Conservation (phyloP, 768 basidiomycete species). For the Xerocomellus chrysenteron region DNA sequence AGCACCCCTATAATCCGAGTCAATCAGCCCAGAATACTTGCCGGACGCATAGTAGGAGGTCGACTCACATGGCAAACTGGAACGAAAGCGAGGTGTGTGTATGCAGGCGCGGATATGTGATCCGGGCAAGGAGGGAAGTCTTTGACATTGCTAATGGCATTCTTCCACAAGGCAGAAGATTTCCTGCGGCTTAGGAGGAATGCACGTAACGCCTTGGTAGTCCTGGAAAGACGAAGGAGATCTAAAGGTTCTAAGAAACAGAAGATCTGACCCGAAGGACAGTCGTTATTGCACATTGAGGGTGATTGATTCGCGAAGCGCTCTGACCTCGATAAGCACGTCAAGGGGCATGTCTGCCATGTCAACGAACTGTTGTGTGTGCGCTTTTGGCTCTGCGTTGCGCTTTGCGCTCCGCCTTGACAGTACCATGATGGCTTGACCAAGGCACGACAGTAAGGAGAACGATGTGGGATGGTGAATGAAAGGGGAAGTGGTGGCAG, state of each 20-base stretch:
- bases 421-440: slow-evolving; percentile 1
- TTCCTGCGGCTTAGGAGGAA: slow-evolving; percentile 24
- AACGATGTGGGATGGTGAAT: background rate
- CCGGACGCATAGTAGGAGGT: no score
- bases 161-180: slow-evolving; percentile 27
- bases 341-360: slow-evolving; percentile 13
- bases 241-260: slow-evolving; percentile 31
- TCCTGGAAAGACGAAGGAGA: slow-evolving; percentile 32
- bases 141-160: slow-evolving; percentile 19
- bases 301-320: background rate
- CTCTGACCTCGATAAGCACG: slow-evolving; percentile 13
- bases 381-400: background rate
- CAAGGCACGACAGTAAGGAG: background rate
- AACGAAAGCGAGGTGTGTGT: slow-evolving; percentile 30
- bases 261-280: slow-evolving; percentile 15
- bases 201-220: slow-evolving; percentile 28
- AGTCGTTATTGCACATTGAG: background rate
- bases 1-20: slow-evolving; percentile 7
- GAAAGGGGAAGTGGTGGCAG: background rate
- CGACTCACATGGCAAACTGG: slow-evolving; percentile 31
- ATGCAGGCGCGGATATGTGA: slow-evolving; percentile 30
- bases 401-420: background rate
- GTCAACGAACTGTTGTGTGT: slow-evolving; percentile 1
- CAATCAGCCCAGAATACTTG: background rate
- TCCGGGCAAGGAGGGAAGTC: slow-evolving; percentile 27